phyloP scores from a whole-genome alignment of 2,329 filamentous ascomycete species.

The Diaporthe vaccinii region DNA sequence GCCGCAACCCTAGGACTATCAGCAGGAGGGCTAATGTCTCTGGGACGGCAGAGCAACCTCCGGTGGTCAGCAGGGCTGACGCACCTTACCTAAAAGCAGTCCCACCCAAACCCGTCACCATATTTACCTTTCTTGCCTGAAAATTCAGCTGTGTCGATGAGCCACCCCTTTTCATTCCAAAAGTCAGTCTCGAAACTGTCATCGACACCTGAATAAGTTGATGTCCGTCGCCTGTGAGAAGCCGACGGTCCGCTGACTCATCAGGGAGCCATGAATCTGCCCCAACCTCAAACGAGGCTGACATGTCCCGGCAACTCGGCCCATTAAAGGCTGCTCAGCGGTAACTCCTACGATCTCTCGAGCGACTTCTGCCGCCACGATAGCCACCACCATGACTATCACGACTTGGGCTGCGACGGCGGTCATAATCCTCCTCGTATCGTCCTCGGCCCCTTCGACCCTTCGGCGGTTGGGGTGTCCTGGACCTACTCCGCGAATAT shows the following conservation, averaged over 20 bases:
- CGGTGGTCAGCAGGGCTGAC: conserved; percentile 38
- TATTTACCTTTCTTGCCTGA: conserved; percentile 6
- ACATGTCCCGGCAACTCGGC: neutral
- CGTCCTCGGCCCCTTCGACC: conserved; percentile 50
- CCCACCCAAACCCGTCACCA: neutral
- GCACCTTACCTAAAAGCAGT: conserved; percentile 29
- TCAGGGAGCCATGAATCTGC: neutral
- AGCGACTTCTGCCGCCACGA: conserved; percentile 53
- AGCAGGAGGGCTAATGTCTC: conserved; percentile 22
- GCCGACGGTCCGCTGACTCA: neutral
- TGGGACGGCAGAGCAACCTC: conserved; percentile 15
- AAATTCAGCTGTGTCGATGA: conserved; percentile 20
- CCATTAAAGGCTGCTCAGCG: conserved; percentile 44
- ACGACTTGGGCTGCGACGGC: conserved; percentile 62
- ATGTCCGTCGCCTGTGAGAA: neutral
- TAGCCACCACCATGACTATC: conserved; percentile 60
- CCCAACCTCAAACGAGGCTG: conserved; percentile 11
- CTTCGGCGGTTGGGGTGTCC: conserved; percentile 50
- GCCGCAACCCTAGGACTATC: conserved; percentile 30
- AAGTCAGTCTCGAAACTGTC: neutral
- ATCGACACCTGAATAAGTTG: neutral
- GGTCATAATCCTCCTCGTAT: conserved; percentile 50
- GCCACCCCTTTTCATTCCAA: conserved; percentile 2
- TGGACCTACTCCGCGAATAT: conserved; percentile 43
- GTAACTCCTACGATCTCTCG: conserved; percentile 54